phyloP scores from a whole-genome alignment of 140 eudicot genomes.

The Artemisia princeps region DNA sequence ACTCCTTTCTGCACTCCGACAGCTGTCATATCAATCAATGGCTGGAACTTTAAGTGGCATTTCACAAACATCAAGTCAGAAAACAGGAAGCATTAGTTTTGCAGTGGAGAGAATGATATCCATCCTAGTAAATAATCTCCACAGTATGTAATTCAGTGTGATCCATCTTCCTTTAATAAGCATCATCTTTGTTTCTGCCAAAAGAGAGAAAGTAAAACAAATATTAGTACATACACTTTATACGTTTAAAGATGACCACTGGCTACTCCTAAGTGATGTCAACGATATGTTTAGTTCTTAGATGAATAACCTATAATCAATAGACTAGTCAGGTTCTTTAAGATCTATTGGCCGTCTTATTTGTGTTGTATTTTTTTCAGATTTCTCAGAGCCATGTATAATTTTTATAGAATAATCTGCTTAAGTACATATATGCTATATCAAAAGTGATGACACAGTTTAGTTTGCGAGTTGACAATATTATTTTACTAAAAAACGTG shows the following conservation, averaged over 20 bases:
- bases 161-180: neutral
- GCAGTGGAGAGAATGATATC: slow-evolving; percentile 91
- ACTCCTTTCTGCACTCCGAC: slow-evolving; percentile 86
- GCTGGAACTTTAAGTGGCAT: slow-evolving; percentile 52
- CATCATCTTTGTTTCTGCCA: neutral
- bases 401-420: too few relatives aligned
- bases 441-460: too few relatives aligned
- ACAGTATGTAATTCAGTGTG: slow-evolving; percentile 46
- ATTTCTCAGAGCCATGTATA: too few relatives aligned
- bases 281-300: too few relatives aligned
- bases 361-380: too few relatives aligned
- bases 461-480: too few relatives aligned
- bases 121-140: slow-evolving; percentile 81
- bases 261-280: neutral
- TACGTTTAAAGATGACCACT: neutral
- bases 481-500: too few relatives aligned
- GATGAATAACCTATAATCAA: too few relatives aligned
- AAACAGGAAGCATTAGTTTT: slow-evolving; percentile 86
- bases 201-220: neutral
- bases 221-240: neutral
- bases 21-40: slow-evolving; percentile 80
- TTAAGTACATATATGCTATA: too few relatives aligned
- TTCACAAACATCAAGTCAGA: slow-evolving; percentile 68
- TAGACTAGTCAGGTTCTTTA: too few relatives aligned
- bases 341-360: too few relatives aligned